These are phyloP conservation scores for Phytopythium mirpurense DNA, from an alignment of 352 stramenopile species.

Conservation along the genomic window DNA sequence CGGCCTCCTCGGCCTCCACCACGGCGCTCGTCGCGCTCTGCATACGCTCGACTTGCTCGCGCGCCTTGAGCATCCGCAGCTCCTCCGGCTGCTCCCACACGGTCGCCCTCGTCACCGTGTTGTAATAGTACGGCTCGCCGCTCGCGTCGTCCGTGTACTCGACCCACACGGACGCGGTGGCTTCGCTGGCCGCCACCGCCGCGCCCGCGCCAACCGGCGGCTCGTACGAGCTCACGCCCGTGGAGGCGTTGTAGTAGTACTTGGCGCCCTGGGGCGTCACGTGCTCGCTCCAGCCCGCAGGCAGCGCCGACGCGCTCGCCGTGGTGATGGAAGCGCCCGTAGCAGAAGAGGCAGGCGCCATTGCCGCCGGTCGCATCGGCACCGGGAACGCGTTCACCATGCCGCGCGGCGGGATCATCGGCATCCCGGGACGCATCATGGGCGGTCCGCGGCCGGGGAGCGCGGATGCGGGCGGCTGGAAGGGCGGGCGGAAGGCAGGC, in stretches of 20 bases:
- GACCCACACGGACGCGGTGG: conserved; percentile 34
- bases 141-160: conserved; percentile 77
- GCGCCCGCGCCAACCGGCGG: conserved; percentile 10
- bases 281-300: conserved; percentile 55
- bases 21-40: conserved; percentile 24
- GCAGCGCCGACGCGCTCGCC: conserved; percentile 10
- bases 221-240: conserved; percentile 64
- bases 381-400: not conserved
- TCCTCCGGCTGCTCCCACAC: conserved; percentile 82
- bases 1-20: conserved; percentile 29
- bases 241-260: conserved; percentile 61
- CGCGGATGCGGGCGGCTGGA: conserved; percentile 13
- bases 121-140: conserved; percentile 77
- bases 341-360: not conserved
- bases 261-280: conserved; percentile 41
- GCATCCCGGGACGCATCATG: conserved; percentile 2
- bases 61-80: conserved; percentile 68
- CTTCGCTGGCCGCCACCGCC: not conserved
- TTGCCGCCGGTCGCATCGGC: not conserved
- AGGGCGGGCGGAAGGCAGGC: conserved; percentile 1
- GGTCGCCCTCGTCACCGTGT: conserved; percentile 60
- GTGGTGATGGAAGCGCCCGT: not conserved
- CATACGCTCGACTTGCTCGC: conserved; percentile 68
- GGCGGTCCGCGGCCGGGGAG: not conserved
- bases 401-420: not conserved